Conservation (phyloP, 2,329 filamentous ascomycete genomes). For the Stemphylium lycopersici region DNA sequence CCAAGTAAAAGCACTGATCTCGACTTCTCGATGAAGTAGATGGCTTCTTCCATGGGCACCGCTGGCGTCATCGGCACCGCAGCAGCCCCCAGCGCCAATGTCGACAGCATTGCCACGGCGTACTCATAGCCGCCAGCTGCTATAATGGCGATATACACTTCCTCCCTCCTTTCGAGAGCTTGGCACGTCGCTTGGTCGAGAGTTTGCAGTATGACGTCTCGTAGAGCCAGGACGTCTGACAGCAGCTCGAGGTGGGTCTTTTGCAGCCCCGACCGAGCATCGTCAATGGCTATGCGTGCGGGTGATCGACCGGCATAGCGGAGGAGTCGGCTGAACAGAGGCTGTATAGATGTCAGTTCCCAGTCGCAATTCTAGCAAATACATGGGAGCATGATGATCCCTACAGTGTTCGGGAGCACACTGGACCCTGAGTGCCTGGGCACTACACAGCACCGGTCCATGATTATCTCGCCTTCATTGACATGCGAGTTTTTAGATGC, state of each 20-base stretch:
- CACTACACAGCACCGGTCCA: slow-evolving; percentile 32
- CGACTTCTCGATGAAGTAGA: slow-evolving; percentile 54
- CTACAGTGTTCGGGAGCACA: slow-evolving; percentile 43
- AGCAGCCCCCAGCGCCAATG: slow-evolving; percentile 56
- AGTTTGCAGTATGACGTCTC: slow-evolving; percentile 43
- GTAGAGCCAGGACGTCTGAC: slow-evolving; percentile 53
- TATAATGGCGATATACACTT: slow-evolving; percentile 55
- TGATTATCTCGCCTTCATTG: not conserved
- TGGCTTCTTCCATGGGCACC: slow-evolving; percentile 52
- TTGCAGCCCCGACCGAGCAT: slow-evolving; percentile 46
- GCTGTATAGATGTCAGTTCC: slow-evolving; percentile 28
- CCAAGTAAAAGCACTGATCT: slow-evolving; percentile 48
- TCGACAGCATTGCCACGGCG: slow-evolving; percentile 55
- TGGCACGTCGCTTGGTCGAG: slow-evolving; percentile 35
- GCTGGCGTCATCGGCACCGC: slow-evolving; percentile 54
- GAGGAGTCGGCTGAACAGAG: slow-evolving; percentile 51
- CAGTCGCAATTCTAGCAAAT: not conserved
- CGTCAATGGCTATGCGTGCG: slow-evolving; percentile 48
- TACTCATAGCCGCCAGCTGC: slow-evolving; percentile 57
- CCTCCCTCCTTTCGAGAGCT: slow-evolving; percentile 42
- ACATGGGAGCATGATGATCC: not conserved
- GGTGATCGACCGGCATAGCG: slow-evolving; percentile 47
- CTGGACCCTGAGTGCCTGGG: slow-evolving; percentile 36
- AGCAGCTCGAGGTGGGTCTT: slow-evolving; percentile 53
- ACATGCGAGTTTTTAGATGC: not conserved